Evolutionary conservation across 164 flowering plant genomes (phyloP).

Genomic region (Sedum album): DNA sequence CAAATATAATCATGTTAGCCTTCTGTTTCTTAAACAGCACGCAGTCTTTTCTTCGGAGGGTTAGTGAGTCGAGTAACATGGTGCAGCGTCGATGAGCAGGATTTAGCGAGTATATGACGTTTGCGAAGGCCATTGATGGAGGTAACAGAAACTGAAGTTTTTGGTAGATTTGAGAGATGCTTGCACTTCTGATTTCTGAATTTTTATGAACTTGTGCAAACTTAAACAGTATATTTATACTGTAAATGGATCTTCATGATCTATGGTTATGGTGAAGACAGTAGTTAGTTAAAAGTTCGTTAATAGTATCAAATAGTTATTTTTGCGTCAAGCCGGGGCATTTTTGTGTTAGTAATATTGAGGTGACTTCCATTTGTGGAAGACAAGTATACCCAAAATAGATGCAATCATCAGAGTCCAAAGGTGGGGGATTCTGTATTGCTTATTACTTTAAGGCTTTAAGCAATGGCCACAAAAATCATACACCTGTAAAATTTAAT

Average conservation of each 20-base stretch:
- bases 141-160: background rate
- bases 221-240: too few relatives aligned
- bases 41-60: background rate
- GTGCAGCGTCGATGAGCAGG: background rate
- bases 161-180: background rate
- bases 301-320: too few relatives aligned
- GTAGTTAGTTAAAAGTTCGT: too few relatives aligned
- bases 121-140: background rate
- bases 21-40: background rate
- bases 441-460: conserved; percentile 5
- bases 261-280: too few relatives aligned
- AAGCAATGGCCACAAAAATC: background rate
- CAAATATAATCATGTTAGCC: background rate
- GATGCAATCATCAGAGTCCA: background rate
- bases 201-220: too few relatives aligned
- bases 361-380: background rate
- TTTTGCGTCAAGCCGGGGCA: too few relatives aligned
- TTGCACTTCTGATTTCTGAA: background rate
- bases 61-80: background rate
- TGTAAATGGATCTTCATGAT: too few relatives aligned
- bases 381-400: conserved; percentile 1
- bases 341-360: background rate
- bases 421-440: background rate
- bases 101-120: background rate
- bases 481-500: background rate